Percentiles rank a stretch among this genome's conserved stretches.
Conservation (phyloP, 192 early-diverging fungal genomes). For the Umbelopsis sp. region DNA sequence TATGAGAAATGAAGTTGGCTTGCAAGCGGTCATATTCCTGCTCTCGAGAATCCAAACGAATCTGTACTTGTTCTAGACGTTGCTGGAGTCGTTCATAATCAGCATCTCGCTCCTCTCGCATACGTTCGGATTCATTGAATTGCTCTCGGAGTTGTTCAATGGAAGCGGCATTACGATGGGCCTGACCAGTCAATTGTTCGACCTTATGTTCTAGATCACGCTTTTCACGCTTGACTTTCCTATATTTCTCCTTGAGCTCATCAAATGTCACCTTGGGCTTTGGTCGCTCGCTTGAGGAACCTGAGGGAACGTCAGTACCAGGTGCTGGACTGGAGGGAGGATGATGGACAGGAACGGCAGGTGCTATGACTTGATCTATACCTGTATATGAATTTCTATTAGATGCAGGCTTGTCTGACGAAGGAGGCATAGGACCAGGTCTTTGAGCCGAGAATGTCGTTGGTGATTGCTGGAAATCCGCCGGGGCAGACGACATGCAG, state of each 20-base stretch:
- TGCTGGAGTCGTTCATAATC: slow-evolving; percentile 7
- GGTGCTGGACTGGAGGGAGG: neutral
- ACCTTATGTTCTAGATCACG: neutral
- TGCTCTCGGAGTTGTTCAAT: neutral
- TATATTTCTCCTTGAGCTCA: slow-evolving; percentile 3
- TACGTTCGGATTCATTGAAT: neutral
- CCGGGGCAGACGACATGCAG: slow-evolving; percentile 1
- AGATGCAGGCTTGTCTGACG: neutral
- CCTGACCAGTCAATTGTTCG: neutral
- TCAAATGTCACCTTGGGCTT: slow-evolving; percentile 10
- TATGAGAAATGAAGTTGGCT: slow-evolving; percentile 15
- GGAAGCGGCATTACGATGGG: slow-evolving; percentile 1
- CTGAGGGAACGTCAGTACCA: neutral
- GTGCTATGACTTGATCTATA: neutral
- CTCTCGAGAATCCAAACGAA: slow-evolving; percentile 7
- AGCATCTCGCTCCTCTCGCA: slow-evolving; percentile 11
- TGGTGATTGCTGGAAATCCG: neutral
- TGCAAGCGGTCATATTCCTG: slow-evolving; percentile 16
- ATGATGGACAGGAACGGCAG: slow-evolving; percentile 4
- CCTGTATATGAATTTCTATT: slow-evolving; percentile 15
- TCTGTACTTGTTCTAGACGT: neutral
- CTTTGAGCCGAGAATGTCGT: neutral
- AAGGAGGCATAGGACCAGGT: neutral
- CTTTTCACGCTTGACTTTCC: slow-evolving; percentile 3
- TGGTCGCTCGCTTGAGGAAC: neutral